Evolutionary conservation across 352 stramenopile genomes (phyloP), one percentile per base, ranked within the genome.

Genomic region (Phytophthora ramorum): DNA sequence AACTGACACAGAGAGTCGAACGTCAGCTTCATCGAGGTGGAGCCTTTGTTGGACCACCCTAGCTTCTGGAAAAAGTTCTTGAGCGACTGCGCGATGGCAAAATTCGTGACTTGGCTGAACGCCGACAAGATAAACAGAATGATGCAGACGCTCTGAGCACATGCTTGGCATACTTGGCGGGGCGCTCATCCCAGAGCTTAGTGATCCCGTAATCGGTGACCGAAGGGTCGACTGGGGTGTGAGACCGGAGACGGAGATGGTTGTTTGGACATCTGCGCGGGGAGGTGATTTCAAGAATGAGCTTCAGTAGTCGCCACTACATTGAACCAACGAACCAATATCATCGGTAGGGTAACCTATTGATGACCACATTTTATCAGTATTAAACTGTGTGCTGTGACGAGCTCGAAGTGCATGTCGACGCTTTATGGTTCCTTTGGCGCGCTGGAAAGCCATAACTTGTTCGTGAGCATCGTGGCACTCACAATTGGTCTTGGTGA

Each of bases 11-110:
- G 61, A n/a, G 77, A 88, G 19, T 76, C 81, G 60, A 66, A 88
- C 10, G 79, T 84, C 10, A 64, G 74, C 70, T 88, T 85, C 69
- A 90, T 78, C n/a, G 56, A 78, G 26, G 78, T 70, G 17, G 72
- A 85, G 19, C 79, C 79, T 34, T 71, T 56, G 59, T 70, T 84
- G 30, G 58, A 73, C 79, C 78, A 91, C 19, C 74, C 75, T 32
- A 91, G 58, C 44, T 70, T 79, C 50, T 77, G 53, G 66, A 87
- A 85, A 37, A 88, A 89, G 64, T 86, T 87, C 56, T 79, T 80
- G 35, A 86, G 72, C 0, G 71, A 77, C 59, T 86, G 74, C 46
- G 65, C 64, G 56, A 86, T 82, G n/a, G 69, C 66, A 30, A 81
- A 88, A 46, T 66, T 75, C 32, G 79, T 71, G 34, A 89, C 62